phyloP scores from a whole-genome alignment of 2,329 filamentous ascomycete genomes.

The Fonsecaea pedrosoi region DNA sequence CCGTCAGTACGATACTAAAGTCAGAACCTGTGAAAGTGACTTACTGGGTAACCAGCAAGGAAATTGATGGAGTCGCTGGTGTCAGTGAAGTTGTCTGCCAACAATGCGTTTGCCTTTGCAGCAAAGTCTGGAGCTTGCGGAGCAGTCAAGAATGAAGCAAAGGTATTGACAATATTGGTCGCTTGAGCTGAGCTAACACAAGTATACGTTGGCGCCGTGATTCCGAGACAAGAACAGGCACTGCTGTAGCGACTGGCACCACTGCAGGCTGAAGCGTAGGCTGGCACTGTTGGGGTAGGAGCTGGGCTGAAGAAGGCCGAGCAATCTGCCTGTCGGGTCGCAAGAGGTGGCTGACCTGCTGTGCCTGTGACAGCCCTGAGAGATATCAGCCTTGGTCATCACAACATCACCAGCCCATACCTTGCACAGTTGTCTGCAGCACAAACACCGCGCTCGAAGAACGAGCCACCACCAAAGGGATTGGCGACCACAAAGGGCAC shows the following conservation, averaged over 20 bases:
- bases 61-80: slow-evolving; percentile 37
- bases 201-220: slow-evolving; percentile 17
- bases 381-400: background rate
- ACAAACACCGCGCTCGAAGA: slow-evolving; percentile 25
- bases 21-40: background rate
- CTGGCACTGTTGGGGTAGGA: slow-evolving; percentile 24
- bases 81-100: slow-evolving; percentile 33
- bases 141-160: slow-evolving; percentile 31
- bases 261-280: slow-evolving; percentile 28
- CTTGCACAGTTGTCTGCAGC: slow-evolving; percentile 29
- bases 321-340: slow-evolving; percentile 27
- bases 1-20: slow-evolving; percentile 1
- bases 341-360: slow-evolving; percentile 21
- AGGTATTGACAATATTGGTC: slow-evolving; percentile 26
- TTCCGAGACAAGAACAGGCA: slow-evolving; percentile 26
- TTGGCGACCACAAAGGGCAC: slow-evolving; percentile 24
- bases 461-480: slow-evolving; percentile 11
- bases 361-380: slow-evolving; percentile 26
- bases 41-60: slow-evolving; percentile 27
- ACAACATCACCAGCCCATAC: slow-evolving; percentile 3
- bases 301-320: slow-evolving; percentile 25
- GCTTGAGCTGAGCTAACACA: slow-evolving; percentile 26
- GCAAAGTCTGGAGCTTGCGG: slow-evolving; percentile 31
- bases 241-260: slow-evolving; percentile 24
- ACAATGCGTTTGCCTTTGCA: slow-evolving; percentile 31